Conservation (phyloP, 1,284 basidiomycete species). For the Apiotrichum montevideense region DNA sequence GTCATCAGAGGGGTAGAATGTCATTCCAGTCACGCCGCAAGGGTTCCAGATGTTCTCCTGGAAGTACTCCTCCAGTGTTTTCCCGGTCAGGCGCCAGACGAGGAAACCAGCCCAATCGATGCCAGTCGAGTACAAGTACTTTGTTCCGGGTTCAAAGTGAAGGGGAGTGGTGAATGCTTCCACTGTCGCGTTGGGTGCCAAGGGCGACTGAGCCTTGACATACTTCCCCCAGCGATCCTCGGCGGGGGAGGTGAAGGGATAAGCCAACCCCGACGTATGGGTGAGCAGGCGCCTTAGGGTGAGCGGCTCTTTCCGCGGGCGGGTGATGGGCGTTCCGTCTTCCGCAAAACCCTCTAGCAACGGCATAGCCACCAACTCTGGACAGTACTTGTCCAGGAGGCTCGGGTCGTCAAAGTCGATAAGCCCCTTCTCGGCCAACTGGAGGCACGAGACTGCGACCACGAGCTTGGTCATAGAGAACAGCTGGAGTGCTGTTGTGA, state of each 20-base stretch:
- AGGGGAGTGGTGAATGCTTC: constrained; percentile 8
- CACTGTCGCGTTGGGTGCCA: no score
- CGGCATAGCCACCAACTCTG: no score
- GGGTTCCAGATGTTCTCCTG: constrained; percentile 21
- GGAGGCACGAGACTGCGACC: no score
- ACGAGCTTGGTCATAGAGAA: no score
- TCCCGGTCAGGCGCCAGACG: constrained; percentile 18
- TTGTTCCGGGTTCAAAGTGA: constrained; percentile 30
- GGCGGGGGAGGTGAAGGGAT: background rate
- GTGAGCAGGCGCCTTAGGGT: constrained; percentile 29
- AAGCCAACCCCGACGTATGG: constrained; percentile 19
- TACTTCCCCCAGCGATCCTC: background rate
- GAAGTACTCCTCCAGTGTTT: constrained; percentile 17
- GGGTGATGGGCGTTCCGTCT: constrained; percentile 2
- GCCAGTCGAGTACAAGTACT: constrained; percentile 23
- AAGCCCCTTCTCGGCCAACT: no score
- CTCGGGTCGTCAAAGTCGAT: no score
- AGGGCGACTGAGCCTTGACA: background rate
- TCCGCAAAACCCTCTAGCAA: no score
- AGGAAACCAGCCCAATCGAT: constrained; percentile 29
- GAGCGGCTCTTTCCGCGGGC: constrained; percentile 20
- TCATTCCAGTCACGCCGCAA: constrained; percentile 16
- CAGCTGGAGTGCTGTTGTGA: no score
- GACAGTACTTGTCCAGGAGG: no score
- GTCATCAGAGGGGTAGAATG: constrained; percentile 24